These are phyloP conservation scores for Talaromyces albobiverticillius DNA, from an alignment of 2,329 filamentous ascomycete genomes.

Conservation along the genomic window DNA sequence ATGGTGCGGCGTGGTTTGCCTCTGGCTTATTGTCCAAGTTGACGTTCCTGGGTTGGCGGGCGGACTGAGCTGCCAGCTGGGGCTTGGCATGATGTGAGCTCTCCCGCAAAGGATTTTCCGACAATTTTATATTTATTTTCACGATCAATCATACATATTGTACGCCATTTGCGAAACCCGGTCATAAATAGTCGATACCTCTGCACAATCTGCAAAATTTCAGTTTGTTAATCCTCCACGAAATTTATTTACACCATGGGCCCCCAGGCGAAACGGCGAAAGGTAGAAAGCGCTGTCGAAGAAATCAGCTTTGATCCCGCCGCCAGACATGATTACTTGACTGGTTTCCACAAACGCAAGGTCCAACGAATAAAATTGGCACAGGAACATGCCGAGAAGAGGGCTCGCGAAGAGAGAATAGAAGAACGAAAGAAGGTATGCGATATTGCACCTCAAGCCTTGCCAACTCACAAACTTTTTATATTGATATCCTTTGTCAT, in stretches of 20 bases:
- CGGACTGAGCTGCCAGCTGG: constrained; percentile 15
- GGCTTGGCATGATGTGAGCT: constrained; percentile 20
- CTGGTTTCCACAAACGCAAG: constrained; percentile 96
- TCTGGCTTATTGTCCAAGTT: not conserved
- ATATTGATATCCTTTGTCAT: too few relatives aligned
- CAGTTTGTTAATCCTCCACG: not conserved
- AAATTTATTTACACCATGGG: constrained; percentile 41
- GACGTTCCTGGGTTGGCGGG: constrained; percentile 16
- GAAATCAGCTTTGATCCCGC: constrained; percentile 81
- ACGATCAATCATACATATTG: not conserved
- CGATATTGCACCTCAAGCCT: too few relatives aligned
- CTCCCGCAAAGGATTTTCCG: constrained; percentile 18
- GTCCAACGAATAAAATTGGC: constrained; percentile 78
- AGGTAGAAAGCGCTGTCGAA: constrained; percentile 60
- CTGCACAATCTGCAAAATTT: too few relatives aligned
- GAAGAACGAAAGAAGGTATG: constrained; percentile 71
- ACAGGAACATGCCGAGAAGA: constrained; percentile 74
- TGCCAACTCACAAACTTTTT: too few relatives aligned
- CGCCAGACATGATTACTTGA: constrained; percentile 82
- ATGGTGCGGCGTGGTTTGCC: constrained; percentile 4
- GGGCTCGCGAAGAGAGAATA: constrained; percentile 73
- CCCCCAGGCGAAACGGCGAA: constrained; percentile 65
- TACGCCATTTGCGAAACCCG: not conserved
- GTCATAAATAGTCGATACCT: not conserved
- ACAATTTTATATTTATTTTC: constrained; percentile 8